Conservation (phyloP, 176 grass and related monocot genomes). For the Coix lacrymajobi region DNA sequence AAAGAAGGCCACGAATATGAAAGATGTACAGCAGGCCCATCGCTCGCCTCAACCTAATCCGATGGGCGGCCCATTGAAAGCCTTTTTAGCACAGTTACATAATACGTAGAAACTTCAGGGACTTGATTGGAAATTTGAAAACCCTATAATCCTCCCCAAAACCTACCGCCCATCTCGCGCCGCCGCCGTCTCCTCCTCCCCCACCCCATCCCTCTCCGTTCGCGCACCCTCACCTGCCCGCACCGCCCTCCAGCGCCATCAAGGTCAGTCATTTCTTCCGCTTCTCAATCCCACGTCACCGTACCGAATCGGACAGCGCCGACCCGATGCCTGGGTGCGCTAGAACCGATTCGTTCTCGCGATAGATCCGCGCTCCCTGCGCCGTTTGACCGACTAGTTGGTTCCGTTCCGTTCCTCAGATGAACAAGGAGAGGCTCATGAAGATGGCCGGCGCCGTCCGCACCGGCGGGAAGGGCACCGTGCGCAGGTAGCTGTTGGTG, state of each 20-base stretch:
- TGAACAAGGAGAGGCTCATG: slow-evolving; percentile 91
- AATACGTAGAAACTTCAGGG: background rate
- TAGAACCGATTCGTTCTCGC: background rate
- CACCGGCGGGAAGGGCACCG: slow-evolving; percentile 78
- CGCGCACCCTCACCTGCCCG: background rate
- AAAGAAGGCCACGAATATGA: too few species aligned
- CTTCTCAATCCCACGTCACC: background rate
- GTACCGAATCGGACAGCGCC: background rate
- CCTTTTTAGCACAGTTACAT: too few species aligned
- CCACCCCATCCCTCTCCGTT: background rate
- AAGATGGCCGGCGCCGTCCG: slow-evolving; percentile 86
- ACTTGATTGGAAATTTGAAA: background rate
- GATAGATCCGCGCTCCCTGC: background rate
- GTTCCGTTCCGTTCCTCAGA: slow-evolving; percentile 19
- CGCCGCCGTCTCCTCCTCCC: background rate
- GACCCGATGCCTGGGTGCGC: background rate
- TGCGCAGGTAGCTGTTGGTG: slow-evolving; percentile 54
- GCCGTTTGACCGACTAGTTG: background rate
- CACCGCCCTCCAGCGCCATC: slow-evolving; percentile 19
- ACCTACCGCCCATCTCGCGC: background rate
- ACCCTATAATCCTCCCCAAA: slow-evolving; percentile 40
- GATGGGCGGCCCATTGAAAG: too few species aligned
- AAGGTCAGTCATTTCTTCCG: slow-evolving; percentile 10
- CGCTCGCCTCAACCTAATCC: too few species aligned
- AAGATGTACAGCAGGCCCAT: too few species aligned